Base-by-base conservation (phyloP, 2,329 filamentous ascomycete species). In the Epichloe amarillans region DNA sequence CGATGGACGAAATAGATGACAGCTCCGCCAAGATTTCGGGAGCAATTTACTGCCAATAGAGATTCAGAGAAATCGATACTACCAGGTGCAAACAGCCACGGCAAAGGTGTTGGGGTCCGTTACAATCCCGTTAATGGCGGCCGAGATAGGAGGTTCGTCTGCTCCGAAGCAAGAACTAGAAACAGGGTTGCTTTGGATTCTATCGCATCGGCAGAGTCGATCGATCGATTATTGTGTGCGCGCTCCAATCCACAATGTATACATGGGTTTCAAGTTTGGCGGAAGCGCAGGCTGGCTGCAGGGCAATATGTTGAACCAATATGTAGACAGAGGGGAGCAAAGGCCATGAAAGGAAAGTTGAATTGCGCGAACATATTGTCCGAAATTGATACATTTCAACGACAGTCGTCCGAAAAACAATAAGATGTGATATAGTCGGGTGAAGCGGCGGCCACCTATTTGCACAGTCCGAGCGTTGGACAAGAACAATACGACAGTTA, bases 41-140 rank as follows among this genome's bases (percentile, higher is more conserved):
- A 23, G 36, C 44, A 6, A 50, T 50, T 50, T 37, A 50, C 49
- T 38, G 43, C 49, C 49, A 50, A 50, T 50, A 37, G 30, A 37
- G 43, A n/a, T 36, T 1, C 21, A 50, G 44, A 50, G 49, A 50
- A 50, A 26, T 50, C 38, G 10, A 19, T 14, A 19, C 30, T 46
- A 14, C 44, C 49, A 50, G 49, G 49, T 47, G 44, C 19, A 17
- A 38, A 15, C 38, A 46, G 35, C 14, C 37, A 46, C 26, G 5
- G 33, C 26, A 33, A 33, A 41, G n/a, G 19, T 47, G 44, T 41
- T 37, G 41, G n/a, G 26, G 43, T 33, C 47, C 40, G 21, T 42
- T 42, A n/a, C 12, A 42, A 38, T 12, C 10, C 19, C 44, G 5
- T 23, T 41, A 19, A 42, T 12, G 14, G n/a, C 26, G 37, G 43